A percentile compares a stretch with the other conserved stretches of the same genome.
Evolutionary conservation across 2,329 filamentous ascomycete genomes (phyloP).

Genomic region (Clarireedia monteithiana): DNA sequence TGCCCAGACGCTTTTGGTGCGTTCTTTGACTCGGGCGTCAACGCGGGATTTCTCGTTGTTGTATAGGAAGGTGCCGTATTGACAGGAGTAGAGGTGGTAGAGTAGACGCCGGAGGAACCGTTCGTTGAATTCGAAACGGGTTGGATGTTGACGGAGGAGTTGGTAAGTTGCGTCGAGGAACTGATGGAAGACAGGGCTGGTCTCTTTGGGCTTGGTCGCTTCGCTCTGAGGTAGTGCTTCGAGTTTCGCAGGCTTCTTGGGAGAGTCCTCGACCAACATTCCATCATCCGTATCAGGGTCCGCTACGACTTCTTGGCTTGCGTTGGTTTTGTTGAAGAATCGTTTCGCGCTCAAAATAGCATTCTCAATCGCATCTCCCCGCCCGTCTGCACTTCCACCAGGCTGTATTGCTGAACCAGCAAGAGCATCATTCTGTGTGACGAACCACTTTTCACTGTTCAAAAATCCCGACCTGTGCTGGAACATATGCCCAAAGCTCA

Average conservation of each 20-base stretch:
- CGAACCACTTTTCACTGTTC: conserved; percentile 90
- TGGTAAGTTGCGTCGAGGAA: conserved; percentile 95
- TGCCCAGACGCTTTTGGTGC: conserved; percentile 86
- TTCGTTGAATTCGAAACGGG: conserved; percentile 93
- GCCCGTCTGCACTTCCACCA: conserved; percentile 40
- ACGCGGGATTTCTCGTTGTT: conserved; percentile 87
- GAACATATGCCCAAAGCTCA: conserved; percentile 98
- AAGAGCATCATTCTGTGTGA: conserved; percentile 72
- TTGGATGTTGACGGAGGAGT: conserved; percentile 74
- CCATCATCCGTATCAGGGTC: conserved; percentile 42
- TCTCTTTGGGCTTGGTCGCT: conserved; percentile 77
- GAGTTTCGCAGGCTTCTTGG: conserved; percentile 19
- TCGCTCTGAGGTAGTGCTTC: conserved; percentile 41
- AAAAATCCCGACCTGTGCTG: conserved; percentile 82
- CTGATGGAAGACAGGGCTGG: conserved; percentile 94
- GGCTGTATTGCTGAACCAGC: conserved; percentile 56
- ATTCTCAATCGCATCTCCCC: conserved; percentile 74
- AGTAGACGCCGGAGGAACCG: conserved; percentile 81
- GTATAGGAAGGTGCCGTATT: conserved; percentile 94
- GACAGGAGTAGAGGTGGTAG: conserved; percentile 91
- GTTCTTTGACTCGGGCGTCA: conserved; percentile 59
- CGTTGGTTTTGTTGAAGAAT: conserved; percentile 77
- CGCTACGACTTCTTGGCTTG: conserved; percentile 52
- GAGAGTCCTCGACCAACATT: conserved; percentile 23
- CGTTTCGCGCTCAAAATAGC: conserved; percentile 77